Evolutionary conservation across 306 rosid genomes (phyloP).

Genomic region (Begonia peltatifolia): DNA sequence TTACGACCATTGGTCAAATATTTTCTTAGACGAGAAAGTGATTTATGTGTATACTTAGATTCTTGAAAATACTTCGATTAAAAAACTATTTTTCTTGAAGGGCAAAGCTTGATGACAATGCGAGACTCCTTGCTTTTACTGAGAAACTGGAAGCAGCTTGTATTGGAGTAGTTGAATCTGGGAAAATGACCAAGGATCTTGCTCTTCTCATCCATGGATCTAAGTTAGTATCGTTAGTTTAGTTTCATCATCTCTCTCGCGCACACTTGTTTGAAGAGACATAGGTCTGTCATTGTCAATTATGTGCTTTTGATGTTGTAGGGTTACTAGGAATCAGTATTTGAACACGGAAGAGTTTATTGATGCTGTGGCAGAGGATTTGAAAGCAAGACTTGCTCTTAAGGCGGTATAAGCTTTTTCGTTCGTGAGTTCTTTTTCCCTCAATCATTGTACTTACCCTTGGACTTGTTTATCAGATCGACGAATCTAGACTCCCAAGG

Average conservation of each 20-base stretch:
- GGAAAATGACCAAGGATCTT: slow-evolving; percentile 99
- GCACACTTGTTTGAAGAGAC: slow-evolving; percentile 5
- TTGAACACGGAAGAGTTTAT: slow-evolving; percentile 88
- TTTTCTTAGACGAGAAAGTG: slow-evolving; percentile 3
- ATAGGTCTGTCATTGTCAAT: not conserved
- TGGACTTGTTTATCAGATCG: too few species aligned
- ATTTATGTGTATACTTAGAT: not conserved
- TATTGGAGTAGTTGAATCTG: slow-evolving; percentile 65
- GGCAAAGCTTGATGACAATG: slow-evolving; percentile 87
- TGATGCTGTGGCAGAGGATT: slow-evolving; percentile 68
- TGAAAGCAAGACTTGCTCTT: slow-evolving; percentile 35
- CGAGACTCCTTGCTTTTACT: slow-evolving; percentile 47
- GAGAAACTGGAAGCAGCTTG: slow-evolving; percentile 83
- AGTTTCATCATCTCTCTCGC: not conserved
- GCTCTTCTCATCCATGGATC: slow-evolving; percentile 82
- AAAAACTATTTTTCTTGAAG: slow-evolving; percentile 20
- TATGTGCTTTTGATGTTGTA: slow-evolving; percentile 14
- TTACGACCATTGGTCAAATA: slow-evolving; percentile 1
- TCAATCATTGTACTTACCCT: too few species aligned
- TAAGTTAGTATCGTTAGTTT: slow-evolving; percentile 34
- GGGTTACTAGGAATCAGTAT: slow-evolving; percentile 64
- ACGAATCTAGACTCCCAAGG: too few species aligned
- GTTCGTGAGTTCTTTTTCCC: too few species aligned
- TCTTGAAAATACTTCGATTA: slow-evolving; percentile 1
- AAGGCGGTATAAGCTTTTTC: slow-evolving; percentile 10